Evolutionary conservation across 306 rosid genomes (phyloP), one percentile per base, ranked within the genome.

Genomic region (Prunus armeniaca): DNA sequence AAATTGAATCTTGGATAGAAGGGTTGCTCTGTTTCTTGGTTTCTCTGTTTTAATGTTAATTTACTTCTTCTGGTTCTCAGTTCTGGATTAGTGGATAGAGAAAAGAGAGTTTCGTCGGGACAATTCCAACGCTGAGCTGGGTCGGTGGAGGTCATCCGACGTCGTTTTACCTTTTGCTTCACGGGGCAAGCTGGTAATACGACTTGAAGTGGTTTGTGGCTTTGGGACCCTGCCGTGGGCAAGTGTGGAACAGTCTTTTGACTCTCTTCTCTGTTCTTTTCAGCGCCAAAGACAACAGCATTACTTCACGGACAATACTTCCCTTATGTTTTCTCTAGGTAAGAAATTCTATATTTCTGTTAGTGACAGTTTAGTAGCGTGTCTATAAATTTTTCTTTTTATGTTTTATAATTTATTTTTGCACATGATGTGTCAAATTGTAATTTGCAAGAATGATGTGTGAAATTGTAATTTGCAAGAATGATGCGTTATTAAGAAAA

Each of bases 391-490:
- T 34, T 34, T 34, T 34, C 43, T 6, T 6, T 34, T 6, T 6
- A 34, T 6, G 0, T 34, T 34, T 34, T 34, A 6, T 34, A 1
- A 34, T 5, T 34, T 34, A 6, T 34, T 34, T 34, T 34, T 6
- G 2, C 2, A 6, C 43, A 34, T 6, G 9, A 34, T 6, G 9
- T 34, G 9, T 34, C 2, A 34, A 34, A 34, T 1, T 34, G 43
- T 34, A 34, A 34, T 34, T 34, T 34, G 2, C 1, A 34, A 34
- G 0, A 34, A 6, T 0, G 0, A 34, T 34, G 1, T n/a, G n/a
- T n/a, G n/a, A 34, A 34, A 34, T 1, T 34, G 43, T 34, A 34
- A 34, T 34, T 34, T 34, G 2, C 1, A 34, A 34, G 0, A 34
- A 6, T 0, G 0, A 34, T 34, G 1, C 41, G 9, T 6, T 34